These are phyloP conservation scores for Mycocentrospora acerina DNA, from an alignment of 2,329 filamentous ascomycete genomes.

Conservation along the genomic window DNA sequence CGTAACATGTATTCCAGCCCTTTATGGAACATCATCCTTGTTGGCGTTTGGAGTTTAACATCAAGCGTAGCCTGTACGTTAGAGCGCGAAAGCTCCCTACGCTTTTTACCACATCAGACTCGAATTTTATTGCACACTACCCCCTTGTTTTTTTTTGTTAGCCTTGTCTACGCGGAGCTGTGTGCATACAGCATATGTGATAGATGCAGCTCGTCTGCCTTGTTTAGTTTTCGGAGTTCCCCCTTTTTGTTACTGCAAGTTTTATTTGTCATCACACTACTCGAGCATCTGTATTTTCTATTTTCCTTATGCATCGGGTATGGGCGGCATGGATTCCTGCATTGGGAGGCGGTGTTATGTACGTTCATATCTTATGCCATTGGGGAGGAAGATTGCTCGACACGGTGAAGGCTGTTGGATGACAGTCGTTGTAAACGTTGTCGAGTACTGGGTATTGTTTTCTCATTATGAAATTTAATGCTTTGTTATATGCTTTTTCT, in stretches of 20 bases:
- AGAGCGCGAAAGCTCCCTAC: constrained; percentile 6
- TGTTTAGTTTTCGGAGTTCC: neutral
- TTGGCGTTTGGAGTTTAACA: constrained; percentile 19
- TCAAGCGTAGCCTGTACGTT: constrained; percentile 9
- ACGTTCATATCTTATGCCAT: neutral
- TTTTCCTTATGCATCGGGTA: neutral
- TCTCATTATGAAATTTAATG: constrained; percentile 1
- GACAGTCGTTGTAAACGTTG: constrained; percentile 1
- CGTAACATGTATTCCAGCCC: constrained; percentile 28
- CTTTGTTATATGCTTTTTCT: too few relatives aligned
- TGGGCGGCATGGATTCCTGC: neutral
- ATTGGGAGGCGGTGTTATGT: constrained; percentile 5
- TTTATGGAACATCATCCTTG: constrained; percentile 12
- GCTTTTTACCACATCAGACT: constrained; percentile 2
- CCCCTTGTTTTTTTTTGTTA: constrained; percentile 4
- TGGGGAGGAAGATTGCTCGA: constrained; percentile 4
- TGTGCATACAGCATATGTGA: too few relatives aligned
- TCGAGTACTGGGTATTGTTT: constrained; percentile 2
- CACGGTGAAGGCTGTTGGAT: constrained; percentile 2
- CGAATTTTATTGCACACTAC: too few relatives aligned
- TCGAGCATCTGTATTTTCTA: neutral
- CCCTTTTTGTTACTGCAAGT: neutral
- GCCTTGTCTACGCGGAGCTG: neutral
- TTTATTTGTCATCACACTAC: constrained; percentile 2
- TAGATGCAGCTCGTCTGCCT: neutral